These are phyloP conservation scores for Fusarium sp. DNA, from an alignment of 2,329 filamentous ascomycete genomes.

Conservation along the genomic window DNA sequence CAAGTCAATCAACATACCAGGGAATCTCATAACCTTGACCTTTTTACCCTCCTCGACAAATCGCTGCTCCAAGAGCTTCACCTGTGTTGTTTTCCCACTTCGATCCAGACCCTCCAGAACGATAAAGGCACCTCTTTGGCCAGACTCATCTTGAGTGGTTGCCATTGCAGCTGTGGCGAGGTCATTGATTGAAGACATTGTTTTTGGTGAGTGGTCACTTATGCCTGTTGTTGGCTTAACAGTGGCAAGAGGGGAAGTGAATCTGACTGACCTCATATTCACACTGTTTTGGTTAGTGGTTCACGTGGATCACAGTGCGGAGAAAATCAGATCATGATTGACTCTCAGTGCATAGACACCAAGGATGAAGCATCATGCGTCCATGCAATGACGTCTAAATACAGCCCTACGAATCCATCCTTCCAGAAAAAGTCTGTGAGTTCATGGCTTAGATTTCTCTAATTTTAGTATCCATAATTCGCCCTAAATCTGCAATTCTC, in stretches of 20 bases:
- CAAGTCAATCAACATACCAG: constrained; percentile 56
- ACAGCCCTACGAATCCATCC: neutral
- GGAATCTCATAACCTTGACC: constrained; percentile 67
- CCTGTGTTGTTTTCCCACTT: constrained; percentile 93
- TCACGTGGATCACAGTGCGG: constrained; percentile 35
- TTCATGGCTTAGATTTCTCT: neutral
- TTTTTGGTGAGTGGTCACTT: constrained; percentile 5
- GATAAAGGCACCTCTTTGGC: constrained; percentile 72
- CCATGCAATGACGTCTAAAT: neutral
- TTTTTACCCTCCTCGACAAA: constrained; percentile 61
- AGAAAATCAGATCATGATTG: constrained; percentile 12
- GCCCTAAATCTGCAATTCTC: neutral
- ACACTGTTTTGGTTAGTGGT: constrained; percentile 33
- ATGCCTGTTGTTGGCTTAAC: neutral
- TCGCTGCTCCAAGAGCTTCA: constrained; percentile 71
- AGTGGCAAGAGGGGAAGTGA: constrained; percentile 21
- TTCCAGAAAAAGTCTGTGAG: neutral
- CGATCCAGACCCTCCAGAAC: constrained; percentile 90
- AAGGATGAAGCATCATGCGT: neutral
- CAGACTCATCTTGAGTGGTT: constrained; percentile 35
- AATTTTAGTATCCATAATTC: neutral
- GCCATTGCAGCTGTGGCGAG: constrained; percentile 61
- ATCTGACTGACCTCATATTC: constrained; percentile 15
- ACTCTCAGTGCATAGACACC: neutral
- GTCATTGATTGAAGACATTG: constrained; percentile 62